A percentile compares a stretch with the other conserved stretches of the same genome.
Conservation (phyloP, 768 basidiomycete genomes). For the Arthromyces matolae region DNA sequence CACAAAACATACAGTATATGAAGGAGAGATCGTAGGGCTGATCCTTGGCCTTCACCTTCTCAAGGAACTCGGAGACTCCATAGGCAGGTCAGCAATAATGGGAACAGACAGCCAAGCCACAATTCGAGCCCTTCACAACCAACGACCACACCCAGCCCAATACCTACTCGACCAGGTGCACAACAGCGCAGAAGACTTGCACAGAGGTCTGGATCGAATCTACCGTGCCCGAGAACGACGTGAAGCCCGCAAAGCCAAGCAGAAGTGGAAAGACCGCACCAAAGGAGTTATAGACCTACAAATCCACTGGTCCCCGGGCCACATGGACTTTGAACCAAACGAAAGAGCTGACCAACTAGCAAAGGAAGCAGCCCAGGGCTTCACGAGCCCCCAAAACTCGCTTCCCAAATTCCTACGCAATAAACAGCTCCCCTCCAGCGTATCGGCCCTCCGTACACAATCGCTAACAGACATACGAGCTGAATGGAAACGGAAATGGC, state of each 20-base stretch:
- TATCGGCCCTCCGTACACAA: slow-evolving; percentile 9
- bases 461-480: neutral
- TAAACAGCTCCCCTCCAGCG: slow-evolving; percentile 11
- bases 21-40: neutral
- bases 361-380: neutral
- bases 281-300: neutral
- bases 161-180: slow-evolving; percentile 5
- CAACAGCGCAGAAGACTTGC: neutral
- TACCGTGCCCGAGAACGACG: neutral
- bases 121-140: neutral
- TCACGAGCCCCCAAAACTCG: neutral
- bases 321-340: slow-evolving; percentile 6
- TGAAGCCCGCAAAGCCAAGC: neutral
- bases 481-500: slow-evolving; percentile 7
- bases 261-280: neutral
- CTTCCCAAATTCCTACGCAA: slow-evolving; percentile 1
- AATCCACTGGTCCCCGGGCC: slow-evolving; percentile 5
- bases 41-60: neutral
- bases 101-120: neutral
- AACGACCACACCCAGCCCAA: neutral
- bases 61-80: neutral
- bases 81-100: neutral
- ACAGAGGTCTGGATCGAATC: neutral
- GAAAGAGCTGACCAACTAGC: slow-evolving; percentile 2
- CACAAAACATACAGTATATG: slow-evolving; percentile 7